These are phyloP conservation scores for Colletotrichum eleusines DNA, from an alignment of 2,329 filamentous ascomycete genomes.

Conservation along the genomic window DNA sequence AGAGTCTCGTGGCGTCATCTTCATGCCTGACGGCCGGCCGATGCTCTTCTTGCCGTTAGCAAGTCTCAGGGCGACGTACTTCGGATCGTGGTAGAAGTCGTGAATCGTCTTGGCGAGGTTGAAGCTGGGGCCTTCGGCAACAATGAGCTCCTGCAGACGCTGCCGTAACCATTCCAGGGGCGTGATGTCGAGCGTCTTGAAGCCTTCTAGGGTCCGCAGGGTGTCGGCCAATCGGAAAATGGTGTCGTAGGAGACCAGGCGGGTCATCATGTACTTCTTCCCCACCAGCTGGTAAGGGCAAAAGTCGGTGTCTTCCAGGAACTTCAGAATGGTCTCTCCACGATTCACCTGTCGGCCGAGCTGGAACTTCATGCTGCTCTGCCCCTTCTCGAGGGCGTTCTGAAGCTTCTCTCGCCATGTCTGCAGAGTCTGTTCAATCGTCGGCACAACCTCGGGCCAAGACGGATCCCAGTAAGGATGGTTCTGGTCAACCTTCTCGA, in stretches of 20 bases:
- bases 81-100: conserved; percentile 68
- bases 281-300: conserved; percentile 68
- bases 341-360: conserved; percentile 69
- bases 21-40: conserved; percentile 65
- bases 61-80: conserved; percentile 60
- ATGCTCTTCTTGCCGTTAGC: conserved; percentile 70
- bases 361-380: conserved; percentile 60
- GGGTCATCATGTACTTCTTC: conserved; percentile 62
- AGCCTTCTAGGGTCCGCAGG: conserved; percentile 65
- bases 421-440: conserved; percentile 58
- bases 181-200: conserved; percentile 61
- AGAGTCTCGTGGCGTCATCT: conserved; percentile 47
- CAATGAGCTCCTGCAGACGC: conserved; percentile 64
- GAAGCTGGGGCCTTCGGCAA: conserved; percentile 59
- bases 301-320: conserved; percentile 62
- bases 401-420: conserved; percentile 63
- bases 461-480: conserved; percentile 69
- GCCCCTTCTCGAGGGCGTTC: conserved; percentile 52
- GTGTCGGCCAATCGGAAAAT: conserved; percentile 67
- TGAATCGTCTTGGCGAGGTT: conserved; percentile 64
- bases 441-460: conserved; percentile 61
- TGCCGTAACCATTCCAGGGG: conserved; percentile 70
- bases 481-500: conserved; percentile 61
- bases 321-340: conserved; percentile 64
- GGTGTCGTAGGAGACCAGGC: conserved; percentile 66